Evolutionary conservation across 1,284 basidiomycete genomes (phyloP).

Genomic region (Austroboletus niveus): DNA sequence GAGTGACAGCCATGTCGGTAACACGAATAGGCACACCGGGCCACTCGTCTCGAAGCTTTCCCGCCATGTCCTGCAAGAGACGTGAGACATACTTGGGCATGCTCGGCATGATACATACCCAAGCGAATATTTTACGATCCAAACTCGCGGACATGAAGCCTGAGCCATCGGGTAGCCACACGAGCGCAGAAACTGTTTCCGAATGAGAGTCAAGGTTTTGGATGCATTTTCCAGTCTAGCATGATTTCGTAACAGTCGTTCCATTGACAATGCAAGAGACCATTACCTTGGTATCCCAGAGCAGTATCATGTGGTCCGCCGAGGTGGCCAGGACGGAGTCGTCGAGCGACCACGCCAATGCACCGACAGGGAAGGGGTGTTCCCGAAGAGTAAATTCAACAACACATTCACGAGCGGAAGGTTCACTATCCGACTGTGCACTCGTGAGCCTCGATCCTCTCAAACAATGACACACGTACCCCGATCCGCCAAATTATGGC

Average conservation of each 20-base stretch:
- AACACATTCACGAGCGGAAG: constrained; percentile 57
- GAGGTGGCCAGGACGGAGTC: constrained; percentile 81
- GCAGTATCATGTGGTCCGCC: constrained; percentile 74
- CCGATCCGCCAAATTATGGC: constrained; percentile 89
- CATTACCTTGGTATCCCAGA: constrained; percentile 83
- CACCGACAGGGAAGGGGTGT: constrained; percentile 77
- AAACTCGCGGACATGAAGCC: constrained; percentile 91
- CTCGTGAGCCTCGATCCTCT: constrained; percentile 8
- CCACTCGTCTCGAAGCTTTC: constrained; percentile 71
- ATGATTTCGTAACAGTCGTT: constrained; percentile 1
- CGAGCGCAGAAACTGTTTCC: constrained; percentile 84
- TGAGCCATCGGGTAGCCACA: constrained; percentile 86
- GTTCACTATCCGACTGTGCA: constrained; percentile 47
- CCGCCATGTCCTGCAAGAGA: constrained; percentile 63
- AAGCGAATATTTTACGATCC: constrained; percentile 86
- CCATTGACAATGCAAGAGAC: constrained; percentile 1
- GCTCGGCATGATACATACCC: constrained; percentile 55
- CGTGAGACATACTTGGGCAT: constrained; percentile 13
- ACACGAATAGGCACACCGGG: constrained; percentile 79
- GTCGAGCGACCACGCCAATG: constrained; percentile 88
- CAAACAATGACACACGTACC: constrained; percentile 45
- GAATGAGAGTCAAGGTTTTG: constrained; percentile 69
- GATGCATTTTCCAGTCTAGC: constrained; percentile 67
- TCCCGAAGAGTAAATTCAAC: constrained; percentile 62
- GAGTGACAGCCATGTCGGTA: constrained; percentile 84